Evolutionary conservation across 169 alveolate species (phyloP), one percentile per base, ranked within the genome.

Genomic region (Plasmodium reichenowi): DNA sequence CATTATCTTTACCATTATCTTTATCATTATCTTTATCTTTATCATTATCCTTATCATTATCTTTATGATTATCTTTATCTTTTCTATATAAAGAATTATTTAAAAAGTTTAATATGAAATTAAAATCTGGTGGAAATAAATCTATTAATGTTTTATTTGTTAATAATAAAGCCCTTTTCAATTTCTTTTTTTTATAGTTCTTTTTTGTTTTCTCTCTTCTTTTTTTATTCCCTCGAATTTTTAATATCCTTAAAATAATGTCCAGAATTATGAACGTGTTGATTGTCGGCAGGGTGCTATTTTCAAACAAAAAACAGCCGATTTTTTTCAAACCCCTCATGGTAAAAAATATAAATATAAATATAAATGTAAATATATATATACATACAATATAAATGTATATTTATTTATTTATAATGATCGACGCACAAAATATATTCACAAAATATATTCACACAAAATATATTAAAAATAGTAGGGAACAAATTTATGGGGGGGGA

Each of bases 201-300:
- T 12, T 45, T 24, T 48, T 71, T 12, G n/a, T 71, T 17, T 29
- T 3, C 32, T 38, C 24, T 54, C 12, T 12, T 10, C n/a, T 2
- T 48, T 32, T n/a, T 38, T 38, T 38, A 38, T 38, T 38, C 47
- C 47, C 2, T 26, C 67, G 48, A 10, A 22, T 58, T 62, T 76
- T 76, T 29, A 76, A 63, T 17, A 76, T 22, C 32, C 66, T 54
- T 2, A 76, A n/a, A 8, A 76, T 22, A 12, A 12, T 58, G 73
- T 76, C 76, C 32, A 76, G 13, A 17, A 76, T 24, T 17, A 64
- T 64, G 59, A 76, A 76, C 3, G 89, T 76, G 45, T 76, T 76
- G 38, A 76, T 54, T 3, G 56, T 63, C 1, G 89, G 67, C 0
- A 76, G 47, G 10, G 74, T 45, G n/a, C 9, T 56, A 54, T 45